Evolutionary conservation across 2,329 filamentous ascomycete species (phyloP), one percentile per base, ranked within the genome.

Genomic region (Periconia macrospinosa): DNA sequence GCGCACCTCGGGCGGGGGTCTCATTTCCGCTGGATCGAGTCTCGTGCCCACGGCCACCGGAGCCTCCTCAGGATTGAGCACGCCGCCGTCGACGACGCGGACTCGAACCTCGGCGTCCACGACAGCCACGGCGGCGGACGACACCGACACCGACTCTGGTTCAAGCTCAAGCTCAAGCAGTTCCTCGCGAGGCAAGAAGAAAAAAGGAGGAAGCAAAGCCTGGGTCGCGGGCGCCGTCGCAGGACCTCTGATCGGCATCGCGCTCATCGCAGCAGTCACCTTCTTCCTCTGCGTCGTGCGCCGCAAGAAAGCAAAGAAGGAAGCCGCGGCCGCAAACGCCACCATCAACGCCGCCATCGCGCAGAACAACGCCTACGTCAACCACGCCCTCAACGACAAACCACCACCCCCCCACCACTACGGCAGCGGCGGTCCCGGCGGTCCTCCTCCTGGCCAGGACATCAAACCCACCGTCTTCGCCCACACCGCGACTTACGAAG

Each of bases 161-260:
- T 17, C 30, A 15, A 23, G 41, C 7, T 20, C 23, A 3, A 44
- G 48, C 40, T 30, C 20, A 6, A 50, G 40, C 27, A 37, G 15
- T 20, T 17, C n/a, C 40, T 30, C 9, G n/a, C n/a, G n/a, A n/a
- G n/a, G n/a, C 10, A 50, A 27, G 42, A 45, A 40, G 41, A 42
- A 18, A 14, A 48, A 48, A 30, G 41, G 20, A 10, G 45, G 41
- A 42, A 41, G 42, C 30, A 59, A 59, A 47, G 59, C 50, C 13
- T 59, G 54, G 59, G 59, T 61, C 35, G 57, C 54, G 2, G 59
- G 54, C 19, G 59, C 50, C n/a, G 57, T 59, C 14, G 45, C 50
- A 13, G 57, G 54, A n/a, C 57, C 59, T 6, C 41, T 61, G 23
- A 30, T 56, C 30, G 59, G 57, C 23, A 47, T 61, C 35, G 54